Evolutionary conservation across 2,329 filamentous ascomycete genomes (phyloP), one percentile per base, ranked within the genome.

Genomic region (Trichoderma atroviride): DNA sequence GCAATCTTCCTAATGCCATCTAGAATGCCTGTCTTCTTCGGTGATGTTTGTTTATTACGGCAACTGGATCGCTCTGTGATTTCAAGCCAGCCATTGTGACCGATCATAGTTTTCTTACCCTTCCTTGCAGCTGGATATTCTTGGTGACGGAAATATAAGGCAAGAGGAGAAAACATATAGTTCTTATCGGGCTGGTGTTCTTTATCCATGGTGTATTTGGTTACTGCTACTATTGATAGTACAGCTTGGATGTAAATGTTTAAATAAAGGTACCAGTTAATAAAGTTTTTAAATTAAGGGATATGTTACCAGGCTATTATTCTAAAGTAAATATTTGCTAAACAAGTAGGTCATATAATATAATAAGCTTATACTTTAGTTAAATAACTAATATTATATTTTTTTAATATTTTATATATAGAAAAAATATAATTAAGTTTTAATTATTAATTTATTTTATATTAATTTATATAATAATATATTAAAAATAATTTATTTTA

Each of bases 31-130:
- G 73, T 69, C 71, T 80, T 84, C 73, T 82, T 85, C 52, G 77
- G 75, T 0, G 74, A 73, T 2, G 74, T 67, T 71, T 76, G 78
- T 27, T 72, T 76, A 2, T 69, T 72, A 1, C 76, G 73, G 4
- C 68, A 69, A 1, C 7, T 52, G 43, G 14, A 69, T 22, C 58
- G 69, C 6, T 76, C 77, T 1, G 80, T 83, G 19, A 81, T 80
- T 74, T 88, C 86, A 2, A 88, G 80, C 86, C 86, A 89, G 27
- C 87, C 87, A 59, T 86, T 83, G 3, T 84, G 78, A 3, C 87
- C 86, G 69, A 88, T 83, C 75, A 89, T 76, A 3, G 79, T 83
- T 79, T 88, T 88, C 47, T 79, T 80, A 0, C 81, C 81, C 60
- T 77, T 82, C 71, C 80, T 83, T 52, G 74, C 72, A 5, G 74